Percentiles rank a stretch among this genome's conserved stretches.
Conservation (phyloP, 177 flowering plant species). For the Tripterygium wilfordii region DNA sequence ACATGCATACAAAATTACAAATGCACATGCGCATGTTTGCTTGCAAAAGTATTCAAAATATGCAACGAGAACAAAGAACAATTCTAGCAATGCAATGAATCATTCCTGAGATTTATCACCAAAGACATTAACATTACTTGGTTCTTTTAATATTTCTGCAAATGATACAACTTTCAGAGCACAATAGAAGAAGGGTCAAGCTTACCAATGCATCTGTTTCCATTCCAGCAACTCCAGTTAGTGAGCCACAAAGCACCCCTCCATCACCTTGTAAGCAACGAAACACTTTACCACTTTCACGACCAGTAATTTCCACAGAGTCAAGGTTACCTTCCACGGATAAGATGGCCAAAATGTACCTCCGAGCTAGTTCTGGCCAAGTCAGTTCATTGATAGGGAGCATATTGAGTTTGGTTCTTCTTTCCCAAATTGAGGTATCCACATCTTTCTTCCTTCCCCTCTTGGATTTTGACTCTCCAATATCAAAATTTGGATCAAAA, state of each 20-base stretch:
- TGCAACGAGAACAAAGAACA: no score
- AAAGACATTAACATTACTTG: no score
- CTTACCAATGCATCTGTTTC: conserved; percentile 98
- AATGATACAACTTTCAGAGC: no score
- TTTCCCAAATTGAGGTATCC: conserved; percentile 41
- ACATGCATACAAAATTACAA: no score
- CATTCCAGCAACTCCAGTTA: conserved; percentile 84
- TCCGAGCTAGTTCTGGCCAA: conserved; percentile 93
- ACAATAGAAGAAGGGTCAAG: conserved; percentile 7
- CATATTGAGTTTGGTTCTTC: conserved; percentile 50
- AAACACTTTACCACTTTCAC: conserved; percentile 78
- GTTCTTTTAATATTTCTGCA: no score
- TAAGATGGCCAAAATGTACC: conserved; percentile 67
- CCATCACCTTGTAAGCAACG: conserved; percentile 98
- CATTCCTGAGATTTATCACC: no score
- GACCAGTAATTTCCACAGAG: conserved; percentile 56
- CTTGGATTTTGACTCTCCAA: conserved; percentile 67
- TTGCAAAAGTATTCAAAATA: no score
- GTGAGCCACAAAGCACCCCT: conserved; percentile 92
- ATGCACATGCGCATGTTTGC: no score
- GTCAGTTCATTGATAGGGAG: conserved; percentile 87
- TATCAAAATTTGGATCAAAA: conserved; percentile 77
- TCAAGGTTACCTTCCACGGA: conserved; percentile 85
- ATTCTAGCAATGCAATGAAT: no score
- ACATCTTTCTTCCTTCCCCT: conserved; percentile 78